Evolutionary conservation across 2,329 filamentous ascomycete species (phyloP), one percentile per base, ranked within the genome.

Genomic region (Elsinoe perseae): DNA sequence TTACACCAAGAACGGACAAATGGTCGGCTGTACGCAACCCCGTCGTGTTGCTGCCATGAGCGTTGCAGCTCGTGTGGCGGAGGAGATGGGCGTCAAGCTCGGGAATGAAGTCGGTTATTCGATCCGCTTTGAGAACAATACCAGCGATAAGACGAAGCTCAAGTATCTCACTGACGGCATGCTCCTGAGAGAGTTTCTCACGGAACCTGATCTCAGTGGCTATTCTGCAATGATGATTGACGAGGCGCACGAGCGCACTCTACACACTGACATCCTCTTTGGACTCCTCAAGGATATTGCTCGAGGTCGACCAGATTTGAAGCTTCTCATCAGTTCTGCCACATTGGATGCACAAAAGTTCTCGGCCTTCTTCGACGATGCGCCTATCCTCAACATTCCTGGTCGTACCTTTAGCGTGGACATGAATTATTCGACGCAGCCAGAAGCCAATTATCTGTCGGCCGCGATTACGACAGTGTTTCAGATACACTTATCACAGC

Each of bases 101-200:
- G 93, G 93, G 0, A 87, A 89, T 60, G 89, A 96, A 66, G 92
- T 97, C 23, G 93, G 93, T 14, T 98, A 96, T 69, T 85, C 86
- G 0, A 95, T 98, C 63, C 87, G 93, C 59, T 98, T 97, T 64
- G 93, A 98, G 68, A 89, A 96, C 70, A 84, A 85, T 61, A 95
- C 90, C 0, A 89, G 83, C 67, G 89, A 95, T 65, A 95, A 95
- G 73, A 97, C 93, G 0, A 77, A 92, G 6, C 73, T 98, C 56
- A 95, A 95, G 70, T 97, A 95, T 72, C 92, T 95, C 87, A 98
- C 93, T 0, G 93, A 98, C 66, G 93, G 93, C 68, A 95, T 97
- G 86, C 75, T 97, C 36, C 76, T 97, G 27, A 80, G 90, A 67
- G 89, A 95, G 68, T 87, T 96, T 61, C 82, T 96, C 73, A 92